Conservation (phyloP, 1,139 yeast species). For the Debaryomyces psychrophilus region DNA sequence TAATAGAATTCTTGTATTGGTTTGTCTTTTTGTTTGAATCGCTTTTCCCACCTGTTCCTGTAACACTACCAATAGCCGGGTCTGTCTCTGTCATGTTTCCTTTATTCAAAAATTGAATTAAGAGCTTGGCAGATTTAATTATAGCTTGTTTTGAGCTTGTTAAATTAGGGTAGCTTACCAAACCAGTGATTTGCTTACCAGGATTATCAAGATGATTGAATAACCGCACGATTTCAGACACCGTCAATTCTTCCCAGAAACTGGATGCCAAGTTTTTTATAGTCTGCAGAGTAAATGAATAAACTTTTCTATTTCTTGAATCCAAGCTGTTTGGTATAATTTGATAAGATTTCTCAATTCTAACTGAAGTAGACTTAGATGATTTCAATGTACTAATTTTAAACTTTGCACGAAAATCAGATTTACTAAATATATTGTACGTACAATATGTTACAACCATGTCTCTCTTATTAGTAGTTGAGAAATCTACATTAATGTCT, state of each 20-base stretch:
- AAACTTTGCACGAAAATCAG: constrained; percentile 48
- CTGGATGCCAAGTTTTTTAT: constrained; percentile 22
- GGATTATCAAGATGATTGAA: constrained; percentile 40
- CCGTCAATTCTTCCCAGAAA: constrained; percentile 42
- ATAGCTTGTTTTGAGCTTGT: constrained; percentile 23
- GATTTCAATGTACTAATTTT: constrained; percentile 30
- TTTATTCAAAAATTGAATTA: constrained; percentile 29
- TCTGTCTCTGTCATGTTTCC: constrained; percentile 35
- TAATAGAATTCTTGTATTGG: constrained; percentile 37
- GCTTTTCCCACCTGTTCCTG: constrained; percentile 35
- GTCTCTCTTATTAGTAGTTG: constrained; percentile 30
- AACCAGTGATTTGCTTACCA: constrained; percentile 36
- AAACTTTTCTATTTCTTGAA: constrained; percentile 22
- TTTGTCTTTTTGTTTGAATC: constrained; percentile 29
- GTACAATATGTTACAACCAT: constrained; percentile 51
- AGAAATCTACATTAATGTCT: constrained; percentile 12
- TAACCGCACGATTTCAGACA: constrained; percentile 38
- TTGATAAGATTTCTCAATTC: constrained; percentile 35
- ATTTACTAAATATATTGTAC: constrained; percentile 51
- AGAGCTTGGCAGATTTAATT: constrained; percentile 19
- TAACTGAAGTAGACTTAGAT: constrained; percentile 24
- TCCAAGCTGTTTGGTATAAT: constrained; percentile 27
- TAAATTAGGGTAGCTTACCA: constrained; percentile 32
- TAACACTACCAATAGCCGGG: constrained; percentile 30
- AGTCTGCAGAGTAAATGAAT: constrained; percentile 22